A percentile compares a stretch with the other conserved stretches of the same genome.
Conservation (phyloP, 106 monocot genomes). For the Platanthera zijinensis region DNA sequence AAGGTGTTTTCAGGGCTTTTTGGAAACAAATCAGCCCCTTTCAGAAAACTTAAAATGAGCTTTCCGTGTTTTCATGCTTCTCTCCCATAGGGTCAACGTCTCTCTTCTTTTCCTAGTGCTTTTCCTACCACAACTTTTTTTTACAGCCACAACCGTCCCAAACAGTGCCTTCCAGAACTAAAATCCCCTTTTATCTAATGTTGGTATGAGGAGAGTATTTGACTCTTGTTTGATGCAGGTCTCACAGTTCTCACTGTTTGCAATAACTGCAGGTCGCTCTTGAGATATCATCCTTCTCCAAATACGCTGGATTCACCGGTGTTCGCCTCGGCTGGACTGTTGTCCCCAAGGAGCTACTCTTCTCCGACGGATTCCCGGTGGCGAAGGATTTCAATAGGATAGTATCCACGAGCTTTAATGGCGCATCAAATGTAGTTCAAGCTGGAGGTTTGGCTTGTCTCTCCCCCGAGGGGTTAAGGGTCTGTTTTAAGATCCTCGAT, state of each 20-base stretch:
- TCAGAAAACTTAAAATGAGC: too few species aligned
- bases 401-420: constrained; percentile 87
- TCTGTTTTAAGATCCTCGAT: constrained; percentile 6
- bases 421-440: constrained; percentile 85
- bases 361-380: constrained; percentile 77
- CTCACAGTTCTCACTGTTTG: background rate
- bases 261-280: constrained; percentile 57
- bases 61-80: too few species aligned
- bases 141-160: too few species aligned
- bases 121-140: too few species aligned
- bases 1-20: too few species aligned
- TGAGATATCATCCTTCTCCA: constrained; percentile 89
- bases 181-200: too few species aligned
- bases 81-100: too few species aligned
- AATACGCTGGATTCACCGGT: constrained; percentile 93
- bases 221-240: too few species aligned
- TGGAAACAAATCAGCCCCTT: too few species aligned
- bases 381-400: constrained; percentile 96
- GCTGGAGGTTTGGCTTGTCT: constrained; percentile 87
- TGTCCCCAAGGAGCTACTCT: constrained; percentile 72
- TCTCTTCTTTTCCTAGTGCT: too few species aligned
- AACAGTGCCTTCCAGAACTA: too few species aligned
- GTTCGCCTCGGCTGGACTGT: constrained; percentile 98
- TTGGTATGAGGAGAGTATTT: too few species aligned
- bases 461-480: constrained; percentile 75